Base-by-base conservation (phyloP, 305 asterid species). In the Solanum aculeatissimum region DNA sequence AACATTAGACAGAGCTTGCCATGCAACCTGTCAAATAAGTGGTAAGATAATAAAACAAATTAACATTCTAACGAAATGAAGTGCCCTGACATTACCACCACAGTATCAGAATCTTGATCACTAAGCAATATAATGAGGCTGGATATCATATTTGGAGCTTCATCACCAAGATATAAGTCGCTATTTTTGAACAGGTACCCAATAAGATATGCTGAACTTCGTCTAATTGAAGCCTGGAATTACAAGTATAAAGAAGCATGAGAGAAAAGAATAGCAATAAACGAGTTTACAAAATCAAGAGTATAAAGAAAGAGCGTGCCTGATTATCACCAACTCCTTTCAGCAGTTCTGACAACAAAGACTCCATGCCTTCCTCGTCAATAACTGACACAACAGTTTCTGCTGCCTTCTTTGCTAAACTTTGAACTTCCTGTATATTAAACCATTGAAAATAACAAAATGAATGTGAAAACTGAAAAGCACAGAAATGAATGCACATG, bases 1-100 rank as follows among this genome's bases (percentile, higher is more conserved):
- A 86, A 97, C 99, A 89, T 94, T 95, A 71, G 96, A 91, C 87
- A 97, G 88, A 15, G 98, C 98, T 93, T 97, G 98, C 99, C 99
- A 97, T 66, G 98, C 93, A 87, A 85, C 96, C 98, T 97, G 93
- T 65, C 84, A 86, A 83, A 83, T 83, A 35, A 47, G 84, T 82
- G 60, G 81, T 54, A 84, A 85, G 70, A 84, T 68, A 77, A 82
- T 29, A 74, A 84, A 29, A 81, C 68, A 40, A 87, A 79, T 43
- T 60, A 53, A 83, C 47, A 60, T 70, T 80, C 47, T 35, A 47
- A 80, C 62, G 83, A 83, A 83, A 83, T 83, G 81, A 21, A 83
- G 42, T 51, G 15, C 49, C 77, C 71, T 25, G 83, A 58, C 75
- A 85, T 87, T 97, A 97, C 99, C 94, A 86, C 82, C 84, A 97